Conservation (phyloP, 2,329 filamentous ascomycete genomes). For the Hypoxylon sp. region DNA sequence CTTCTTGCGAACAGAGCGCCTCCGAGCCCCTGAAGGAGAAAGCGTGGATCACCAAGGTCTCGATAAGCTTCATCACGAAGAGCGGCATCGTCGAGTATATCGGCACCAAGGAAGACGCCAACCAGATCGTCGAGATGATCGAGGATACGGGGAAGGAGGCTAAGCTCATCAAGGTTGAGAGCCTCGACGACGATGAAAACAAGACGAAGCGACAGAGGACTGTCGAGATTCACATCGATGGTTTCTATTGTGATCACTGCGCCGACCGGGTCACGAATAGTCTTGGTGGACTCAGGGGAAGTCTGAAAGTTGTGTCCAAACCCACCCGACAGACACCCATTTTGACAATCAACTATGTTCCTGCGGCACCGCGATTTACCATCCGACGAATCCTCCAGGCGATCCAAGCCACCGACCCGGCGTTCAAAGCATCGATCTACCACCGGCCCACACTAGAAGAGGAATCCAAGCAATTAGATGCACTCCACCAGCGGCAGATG, state of each 20-base stretch:
- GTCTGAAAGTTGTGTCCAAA: slow-evolving; percentile 64
- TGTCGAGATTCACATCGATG: slow-evolving; percentile 74
- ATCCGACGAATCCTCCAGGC: slow-evolving; percentile 78
- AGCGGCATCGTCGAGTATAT: slow-evolving; percentile 71
- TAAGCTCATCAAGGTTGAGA: slow-evolving; percentile 63
- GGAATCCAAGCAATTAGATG: slow-evolving; percentile 77
- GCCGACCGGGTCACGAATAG: slow-evolving; percentile 68
- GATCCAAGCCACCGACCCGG: slow-evolving; percentile 74
- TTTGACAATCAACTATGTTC: slow-evolving; percentile 76
- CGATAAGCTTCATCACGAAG: slow-evolving; percentile 75
- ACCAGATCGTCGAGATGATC: slow-evolving; percentile 64
- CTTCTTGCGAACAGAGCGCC: slow-evolving; percentile 74
- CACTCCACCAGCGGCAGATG: slow-evolving; percentile 75
- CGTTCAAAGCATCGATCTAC: slow-evolving; percentile 76
- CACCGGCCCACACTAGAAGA: slow-evolving; percentile 88
- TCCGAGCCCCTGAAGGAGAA: slow-evolving; percentile 68
- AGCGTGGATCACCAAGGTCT: slow-evolving; percentile 68
- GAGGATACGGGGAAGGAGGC: slow-evolving; percentile 76
- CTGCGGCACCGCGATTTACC: slow-evolving; percentile 75
- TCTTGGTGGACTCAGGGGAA: slow-evolving; percentile 64
- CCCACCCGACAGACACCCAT: slow-evolving; percentile 73
- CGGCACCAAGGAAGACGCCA: slow-evolving; percentile 57
- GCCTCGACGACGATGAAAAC: slow-evolving; percentile 50
- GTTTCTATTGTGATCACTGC: slow-evolving; percentile 81
- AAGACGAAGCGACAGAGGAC: slow-evolving; percentile 59